Conservation (phyloP, 768 basidiomycete species). For the Porpolomopsis calyptriformis region DNA sequence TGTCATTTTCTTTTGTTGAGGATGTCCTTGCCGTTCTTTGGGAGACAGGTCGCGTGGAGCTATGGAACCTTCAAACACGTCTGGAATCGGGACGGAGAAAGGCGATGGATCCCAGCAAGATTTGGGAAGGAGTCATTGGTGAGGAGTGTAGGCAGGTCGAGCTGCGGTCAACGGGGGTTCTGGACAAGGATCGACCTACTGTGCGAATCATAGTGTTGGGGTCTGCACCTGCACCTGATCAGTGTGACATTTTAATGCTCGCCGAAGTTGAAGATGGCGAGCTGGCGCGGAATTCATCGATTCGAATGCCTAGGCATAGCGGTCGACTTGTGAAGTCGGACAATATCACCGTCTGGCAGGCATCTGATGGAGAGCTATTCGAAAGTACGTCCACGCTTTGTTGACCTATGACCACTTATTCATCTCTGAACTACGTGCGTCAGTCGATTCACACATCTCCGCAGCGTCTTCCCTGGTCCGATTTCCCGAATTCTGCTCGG, state of each 20-base stretch:
- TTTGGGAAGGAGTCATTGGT: constrained; percentile 25
- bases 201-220: constrained; percentile 31
- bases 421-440: background rate
- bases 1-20: constrained; percentile 43
- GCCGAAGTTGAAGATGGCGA: constrained; percentile 14
- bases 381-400: constrained; percentile 28
- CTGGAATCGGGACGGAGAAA: constrained; percentile 46
- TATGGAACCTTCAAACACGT: constrained; percentile 63
- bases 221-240: constrained; percentile 19
- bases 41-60: constrained; percentile 54
- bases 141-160: constrained; percentile 26
- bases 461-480: constrained; percentile 17
- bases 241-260: constrained; percentile 24
- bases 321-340: constrained; percentile 37
- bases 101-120: constrained; percentile 42
- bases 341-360: constrained; percentile 30
- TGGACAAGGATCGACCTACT: background rate
- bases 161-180: constrained; percentile 5
- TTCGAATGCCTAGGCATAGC: constrained; percentile 28
- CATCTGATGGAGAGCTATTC: constrained; percentile 36
- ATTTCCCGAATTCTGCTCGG: constrained; percentile 55
- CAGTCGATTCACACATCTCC: constrained; percentile 16
- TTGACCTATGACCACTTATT: background rate
- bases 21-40: constrained; percentile 61
- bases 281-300: constrained; percentile 7